These are phyloP conservation scores for Citrus sp. DNA, from an alignment of 345 rosid species.

Conservation along the genomic window DNA sequence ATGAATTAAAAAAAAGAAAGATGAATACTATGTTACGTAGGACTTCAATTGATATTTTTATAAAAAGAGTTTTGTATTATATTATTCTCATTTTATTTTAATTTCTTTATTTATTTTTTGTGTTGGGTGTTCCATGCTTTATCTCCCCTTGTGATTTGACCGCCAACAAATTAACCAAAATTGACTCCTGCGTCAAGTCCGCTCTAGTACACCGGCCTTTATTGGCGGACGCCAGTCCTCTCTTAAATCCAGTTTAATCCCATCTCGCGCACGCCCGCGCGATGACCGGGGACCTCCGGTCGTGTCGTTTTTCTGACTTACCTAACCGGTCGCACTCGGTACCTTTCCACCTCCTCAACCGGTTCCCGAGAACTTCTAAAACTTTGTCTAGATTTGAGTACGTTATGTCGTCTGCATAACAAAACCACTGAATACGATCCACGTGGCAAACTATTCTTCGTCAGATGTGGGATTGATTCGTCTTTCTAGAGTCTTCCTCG, in stretches of 20 bases:
- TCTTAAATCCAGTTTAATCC: slow-evolving; percentile 32
- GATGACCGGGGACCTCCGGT: slow-evolving; percentile 44
- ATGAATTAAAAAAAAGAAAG: too few relatives aligned
- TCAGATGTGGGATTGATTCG: too few relatives aligned
- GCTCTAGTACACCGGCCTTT: slow-evolving; percentile 25
- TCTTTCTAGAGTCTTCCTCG: slow-evolving; percentile 8
- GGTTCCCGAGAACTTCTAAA: slow-evolving; percentile 16
- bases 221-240: slow-evolving; percentile 52
- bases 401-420: background rate
- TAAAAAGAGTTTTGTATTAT: background rate
- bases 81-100: background rate
- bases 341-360: slow-evolving; percentile 41
- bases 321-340: slow-evolving; percentile 19
- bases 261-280: slow-evolving; percentile 24
- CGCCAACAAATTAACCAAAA: slow-evolving; percentile 32
- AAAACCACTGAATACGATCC: background rate
- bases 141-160: slow-evolving; percentile 41
- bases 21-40: too few relatives aligned
- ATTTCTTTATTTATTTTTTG: background rate
- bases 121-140: slow-evolving; percentile 24
- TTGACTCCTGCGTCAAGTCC: slow-evolving; percentile 46
- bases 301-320: slow-evolving; percentile 6
- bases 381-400: background rate
- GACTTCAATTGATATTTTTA: too few relatives aligned
- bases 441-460: slow-evolving; percentile 22